Percentiles rank a stretch among this genome's conserved stretches.
Conservation (phyloP, 306 rosid species). For the Senna tora region DNA sequence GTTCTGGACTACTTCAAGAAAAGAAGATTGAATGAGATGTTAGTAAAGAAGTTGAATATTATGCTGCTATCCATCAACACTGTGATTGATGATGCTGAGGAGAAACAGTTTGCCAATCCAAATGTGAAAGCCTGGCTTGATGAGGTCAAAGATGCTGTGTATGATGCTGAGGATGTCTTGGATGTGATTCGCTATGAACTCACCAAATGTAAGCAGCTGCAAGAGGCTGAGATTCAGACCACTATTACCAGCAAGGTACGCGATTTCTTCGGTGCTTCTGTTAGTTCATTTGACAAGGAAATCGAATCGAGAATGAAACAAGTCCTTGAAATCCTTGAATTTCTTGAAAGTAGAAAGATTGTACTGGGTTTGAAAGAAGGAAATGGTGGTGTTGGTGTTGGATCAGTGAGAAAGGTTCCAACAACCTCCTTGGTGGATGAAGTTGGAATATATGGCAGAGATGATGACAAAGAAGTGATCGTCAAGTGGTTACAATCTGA, state of each 20-base stretch:
- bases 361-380: background rate
- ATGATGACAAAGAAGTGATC: background rate
- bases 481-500: background rate
- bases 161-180: conserved; percentile 9
- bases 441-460: background rate
- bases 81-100: conserved; percentile 24
- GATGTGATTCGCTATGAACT: background rate
- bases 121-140: conserved; percentile 5
- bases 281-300: background rate
- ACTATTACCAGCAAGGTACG: background rate
- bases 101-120: background rate
- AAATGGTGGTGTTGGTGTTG: background rate
- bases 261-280: background rate
- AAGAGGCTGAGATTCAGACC: too few species aligned
- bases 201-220: too few species aligned
- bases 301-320: background rate
- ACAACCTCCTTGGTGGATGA: background rate
- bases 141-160: background rate
- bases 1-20: background rate
- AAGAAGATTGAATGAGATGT: background rate
- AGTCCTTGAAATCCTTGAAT: background rate
- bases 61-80: background rate
- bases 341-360: background rate
- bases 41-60: background rate
- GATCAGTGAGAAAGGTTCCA: background rate